Evolutionary conservation across 768 basidiomycete species (phyloP).

Genomic region (Boletus huronensis): DNA sequence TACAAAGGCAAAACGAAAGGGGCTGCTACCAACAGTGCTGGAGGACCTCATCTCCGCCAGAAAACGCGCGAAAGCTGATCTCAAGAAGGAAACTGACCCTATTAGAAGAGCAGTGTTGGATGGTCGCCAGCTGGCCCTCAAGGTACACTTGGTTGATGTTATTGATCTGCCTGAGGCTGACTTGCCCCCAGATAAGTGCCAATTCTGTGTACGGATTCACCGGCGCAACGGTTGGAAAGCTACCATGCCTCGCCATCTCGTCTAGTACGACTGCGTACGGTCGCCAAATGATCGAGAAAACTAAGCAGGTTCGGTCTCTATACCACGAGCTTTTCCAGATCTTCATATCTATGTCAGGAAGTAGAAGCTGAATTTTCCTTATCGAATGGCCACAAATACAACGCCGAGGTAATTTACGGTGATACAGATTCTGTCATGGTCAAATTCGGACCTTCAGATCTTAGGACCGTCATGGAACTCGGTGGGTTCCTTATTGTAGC

Average conservation of each 20-base stretch:
- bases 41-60: slow-evolving; percentile 92
- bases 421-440: slow-evolving; percentile 99
- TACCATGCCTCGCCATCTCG: slow-evolving; percentile 94
- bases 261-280: slow-evolving; percentile 95
- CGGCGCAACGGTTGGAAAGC: slow-evolving; percentile 94
- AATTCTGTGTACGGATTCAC: slow-evolving; percentile 99
- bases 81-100: slow-evolving; percentile 96
- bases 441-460: slow-evolving; percentile 86
- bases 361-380: slow-evolving; percentile 86
- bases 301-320: slow-evolving; percentile 62
- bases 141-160: slow-evolving; percentile 44
- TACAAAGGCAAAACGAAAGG: slow-evolving; percentile 70
- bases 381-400: slow-evolving; percentile 79
- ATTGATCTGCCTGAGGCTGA: neutral
- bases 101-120: slow-evolving; percentile 97
- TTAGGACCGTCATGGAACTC: slow-evolving; percentile 83
- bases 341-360: slow-evolving; percentile 40
- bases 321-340: neutral
- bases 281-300: slow-evolving; percentile 98
- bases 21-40: slow-evolving; percentile 84
- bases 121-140: slow-evolving; percentile 93
- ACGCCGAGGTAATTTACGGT: slow-evolving; percentile 95
- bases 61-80: slow-evolving; percentile 91
- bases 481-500: slow-evolving; percentile 46
- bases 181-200: slow-evolving; percentile 78